Evolutionary conservation across 176 grass and related monocot genomes (phyloP).

Genomic region (Aegilops speltoides): DNA sequence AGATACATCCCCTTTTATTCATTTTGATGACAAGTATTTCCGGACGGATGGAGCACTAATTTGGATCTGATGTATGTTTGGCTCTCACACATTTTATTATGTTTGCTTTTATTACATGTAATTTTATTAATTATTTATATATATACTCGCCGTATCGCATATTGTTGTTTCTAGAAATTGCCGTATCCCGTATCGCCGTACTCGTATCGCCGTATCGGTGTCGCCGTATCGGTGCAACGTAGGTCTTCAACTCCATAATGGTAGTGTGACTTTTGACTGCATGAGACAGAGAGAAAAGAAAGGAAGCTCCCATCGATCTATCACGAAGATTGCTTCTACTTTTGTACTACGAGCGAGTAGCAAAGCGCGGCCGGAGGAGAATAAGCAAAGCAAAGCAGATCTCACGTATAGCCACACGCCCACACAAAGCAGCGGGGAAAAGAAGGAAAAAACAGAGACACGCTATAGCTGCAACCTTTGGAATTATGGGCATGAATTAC

Average conservation of each 20-base stretch:
- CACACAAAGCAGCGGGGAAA: not conserved
- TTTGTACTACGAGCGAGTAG: not conserved
- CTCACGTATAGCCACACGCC: not conserved
- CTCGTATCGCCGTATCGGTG: too few species aligned
- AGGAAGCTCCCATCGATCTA: not conserved
- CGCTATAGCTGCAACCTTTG: not conserved
- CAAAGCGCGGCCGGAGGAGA: not conserved
- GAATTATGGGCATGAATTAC: not conserved
- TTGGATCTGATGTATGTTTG: too few species aligned
- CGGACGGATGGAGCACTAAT: too few species aligned
- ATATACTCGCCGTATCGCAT: too few species aligned
- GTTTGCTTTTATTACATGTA: too few species aligned
- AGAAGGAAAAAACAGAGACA: not conserved
- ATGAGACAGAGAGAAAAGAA: not conserved
- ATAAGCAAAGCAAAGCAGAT: not conserved
- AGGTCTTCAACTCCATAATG: not conserved
- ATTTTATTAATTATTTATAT: too few species aligned
- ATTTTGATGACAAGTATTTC: too few species aligned
- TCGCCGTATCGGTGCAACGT: too few species aligned
- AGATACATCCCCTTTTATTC: too few species aligned
- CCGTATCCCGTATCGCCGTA: too few species aligned
- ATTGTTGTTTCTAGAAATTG: too few species aligned
- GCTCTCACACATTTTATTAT: too few species aligned
- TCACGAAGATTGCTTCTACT: not conserved
- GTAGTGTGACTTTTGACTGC: not conserved